phyloP scores from a whole-genome alignment of 164 flowering plant genomes.

The Nelumbo lutea region DNA sequence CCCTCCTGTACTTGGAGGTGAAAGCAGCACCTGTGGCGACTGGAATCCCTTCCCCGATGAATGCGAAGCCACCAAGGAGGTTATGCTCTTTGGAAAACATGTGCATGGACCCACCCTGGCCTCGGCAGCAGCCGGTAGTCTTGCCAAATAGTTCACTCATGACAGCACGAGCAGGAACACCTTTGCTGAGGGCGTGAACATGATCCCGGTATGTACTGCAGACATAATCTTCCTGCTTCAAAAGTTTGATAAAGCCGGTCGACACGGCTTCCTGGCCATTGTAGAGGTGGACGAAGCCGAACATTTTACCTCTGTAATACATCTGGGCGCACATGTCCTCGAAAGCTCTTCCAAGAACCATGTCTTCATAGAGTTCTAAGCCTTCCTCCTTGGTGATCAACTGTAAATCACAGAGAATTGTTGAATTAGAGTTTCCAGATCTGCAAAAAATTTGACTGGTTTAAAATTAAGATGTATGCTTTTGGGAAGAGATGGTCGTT shows the following conservation, averaged over 20 bases:
- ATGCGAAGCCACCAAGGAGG: slow-evolving; percentile 93
- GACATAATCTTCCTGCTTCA: slow-evolving; percentile 64
- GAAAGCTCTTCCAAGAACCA: slow-evolving; percentile 74
- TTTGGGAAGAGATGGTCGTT: not conserved
- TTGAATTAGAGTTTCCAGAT: not conserved
- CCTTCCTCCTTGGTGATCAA: slow-evolving; percentile 78
- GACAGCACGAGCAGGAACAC: slow-evolving; percentile 76
- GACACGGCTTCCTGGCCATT: slow-evolving; percentile 95
- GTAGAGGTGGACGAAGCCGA: slow-evolving; percentile 92
- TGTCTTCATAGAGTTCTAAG: slow-evolving; percentile 68
- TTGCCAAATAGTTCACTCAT: slow-evolving; percentile 95
- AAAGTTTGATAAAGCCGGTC: slow-evolving; percentile 84
- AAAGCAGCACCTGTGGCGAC: slow-evolving; percentile 96
- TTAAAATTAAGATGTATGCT: no score
- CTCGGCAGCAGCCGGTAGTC: slow-evolving; percentile 87
- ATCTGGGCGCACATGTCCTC: slow-evolving; percentile 99
- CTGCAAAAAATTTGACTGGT: not conserved
- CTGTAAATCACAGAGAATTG: slow-evolving; percentile 28
- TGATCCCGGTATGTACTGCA: slow-evolving; percentile 90
- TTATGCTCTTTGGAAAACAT: slow-evolving; percentile 93
- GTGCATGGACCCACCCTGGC: slow-evolving; percentile 99
- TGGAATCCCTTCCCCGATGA: slow-evolving; percentile 94
- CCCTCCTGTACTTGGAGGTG: slow-evolving; percentile 66
- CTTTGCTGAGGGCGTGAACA: slow-evolving; percentile 88
- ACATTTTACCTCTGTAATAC: slow-evolving; percentile 97